These are phyloP conservation scores for Penicillium hordei DNA, from an alignment of 2,329 filamentous ascomycete genomes.

Conservation along the genomic window DNA sequence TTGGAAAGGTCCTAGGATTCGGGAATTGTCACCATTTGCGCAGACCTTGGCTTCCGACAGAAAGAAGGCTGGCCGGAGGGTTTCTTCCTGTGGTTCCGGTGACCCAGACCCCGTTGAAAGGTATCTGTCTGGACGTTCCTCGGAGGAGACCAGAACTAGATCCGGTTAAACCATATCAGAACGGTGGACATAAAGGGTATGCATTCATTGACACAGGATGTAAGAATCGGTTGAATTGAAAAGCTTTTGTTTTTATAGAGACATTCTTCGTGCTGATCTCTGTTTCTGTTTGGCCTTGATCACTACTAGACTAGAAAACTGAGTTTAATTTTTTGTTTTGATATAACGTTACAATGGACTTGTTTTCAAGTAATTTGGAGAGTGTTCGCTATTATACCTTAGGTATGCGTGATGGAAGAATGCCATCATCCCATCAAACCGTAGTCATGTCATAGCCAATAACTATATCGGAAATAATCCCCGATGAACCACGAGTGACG, in stretches of 20 bases:
- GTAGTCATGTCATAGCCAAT: not conserved
- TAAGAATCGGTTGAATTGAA: not conserved
- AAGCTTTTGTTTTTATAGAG: not conserved
- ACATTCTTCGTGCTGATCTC: not conserved
- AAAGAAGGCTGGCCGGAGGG: constrained; percentile 28
- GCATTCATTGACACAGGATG: not conserved
- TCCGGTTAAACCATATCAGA: not conserved
- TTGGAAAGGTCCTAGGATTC: constrained; percentile 59
- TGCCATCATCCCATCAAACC: not conserved
- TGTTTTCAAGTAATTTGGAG: not conserved
- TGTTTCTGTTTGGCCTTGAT: not conserved
- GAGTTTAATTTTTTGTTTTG: not conserved
- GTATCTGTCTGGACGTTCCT: constrained; percentile 20
- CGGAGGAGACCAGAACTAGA: not conserved
- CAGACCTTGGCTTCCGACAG: constrained; percentile 56
- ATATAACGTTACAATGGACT: not conserved
- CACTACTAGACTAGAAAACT: not conserved
- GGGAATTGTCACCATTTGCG: constrained; percentile 62
- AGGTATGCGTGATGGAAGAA: not conserved
- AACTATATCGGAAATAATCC: not conserved
- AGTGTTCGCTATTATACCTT: not conserved
- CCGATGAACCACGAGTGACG: not conserved
- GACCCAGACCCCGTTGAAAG: constrained; percentile 27
- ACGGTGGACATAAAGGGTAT: not conserved
- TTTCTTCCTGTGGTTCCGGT: constrained; percentile 29